Evolutionary conservation across 768 basidiomycete genomes (phyloP).

Genomic region (Rhizopogon roseolus): DNA sequence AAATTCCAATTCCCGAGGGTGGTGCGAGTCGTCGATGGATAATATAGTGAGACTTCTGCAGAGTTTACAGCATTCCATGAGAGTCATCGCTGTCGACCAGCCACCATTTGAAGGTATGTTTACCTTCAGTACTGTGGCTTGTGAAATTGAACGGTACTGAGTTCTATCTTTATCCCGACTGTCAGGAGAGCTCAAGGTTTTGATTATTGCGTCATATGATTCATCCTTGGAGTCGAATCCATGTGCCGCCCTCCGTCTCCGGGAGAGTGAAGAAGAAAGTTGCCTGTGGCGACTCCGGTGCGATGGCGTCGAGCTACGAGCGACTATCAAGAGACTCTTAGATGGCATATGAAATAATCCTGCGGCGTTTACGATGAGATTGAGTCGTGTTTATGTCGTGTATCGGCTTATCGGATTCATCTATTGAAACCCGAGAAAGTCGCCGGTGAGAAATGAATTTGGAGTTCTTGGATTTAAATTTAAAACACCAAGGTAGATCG

Average conservation of each 20-base stretch:
- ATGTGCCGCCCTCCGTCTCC: slow-evolving; percentile 47
- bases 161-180: slow-evolving; percentile 2
- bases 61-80: slow-evolving; percentile 38
- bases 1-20: slow-evolving; percentile 50
- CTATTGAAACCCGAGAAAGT: background rate
- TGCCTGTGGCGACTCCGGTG: slow-evolving; percentile 71
- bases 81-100: slow-evolving; percentile 48
- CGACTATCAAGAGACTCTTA: slow-evolving; percentile 40
- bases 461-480: background rate
- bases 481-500: background rate
- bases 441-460: background rate
- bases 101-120: slow-evolving; percentile 57
- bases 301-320: slow-evolving; percentile 38
- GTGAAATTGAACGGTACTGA: background rate
- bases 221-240: slow-evolving; percentile 1
- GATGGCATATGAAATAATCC: slow-evolving; percentile 9
- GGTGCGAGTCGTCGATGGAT: slow-evolving; percentile 59
- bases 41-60: slow-evolving; percentile 51
- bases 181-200: slow-evolving; percentile 64
- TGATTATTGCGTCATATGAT: slow-evolving; percentile 30
- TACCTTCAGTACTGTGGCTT: background rate
- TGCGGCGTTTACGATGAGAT: background rate
- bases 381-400: background rate
- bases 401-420: slow-evolving; percentile 1
- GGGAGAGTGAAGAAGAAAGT: slow-evolving; percentile 61